Base-by-base conservation (phyloP, 2,329 filamentous ascomycete species). In the Penicillium oxalicum region DNA sequence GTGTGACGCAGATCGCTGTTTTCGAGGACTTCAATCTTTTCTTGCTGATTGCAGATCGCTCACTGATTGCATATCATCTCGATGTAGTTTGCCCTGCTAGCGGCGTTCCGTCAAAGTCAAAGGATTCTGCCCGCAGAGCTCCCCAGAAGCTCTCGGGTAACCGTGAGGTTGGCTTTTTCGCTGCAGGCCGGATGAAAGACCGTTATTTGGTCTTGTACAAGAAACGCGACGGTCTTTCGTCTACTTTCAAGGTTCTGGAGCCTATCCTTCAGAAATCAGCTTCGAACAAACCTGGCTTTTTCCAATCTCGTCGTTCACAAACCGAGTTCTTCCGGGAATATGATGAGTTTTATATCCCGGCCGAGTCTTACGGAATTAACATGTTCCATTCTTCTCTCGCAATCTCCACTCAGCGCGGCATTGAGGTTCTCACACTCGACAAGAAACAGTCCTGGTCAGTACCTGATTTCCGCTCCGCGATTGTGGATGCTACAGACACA, bases 241-340 rank as follows among this genome's bases (percentile, higher is more conserved):
- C 89, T 25, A 95, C 87, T 0, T 97, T 98, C 79, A 97, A 82
- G 64, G 90, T 98, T 9, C 81, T 98, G 7, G 93, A 98, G 67
- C 93, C 93, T 0, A 89, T 98, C 26, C 87, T 93, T 63, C 91
- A 96, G 58, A 96, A 95, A 65, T 87, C 90, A 0, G 84, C 87
- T 0, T 88, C 95, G 63, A 91, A 87, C 74, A 88, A 85, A 61
- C 80, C 83, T 4, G 83, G 88, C 7, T 75, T 85, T 55, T 83
- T 81, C 64, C 61, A 63, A 5, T 75, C 83, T 13, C 79, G 80
- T 8, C 77, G 79, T 28, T 89, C 89, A 18, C 83, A 81, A 51
- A 96, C 91, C 0, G 93, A 98, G 61, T 91, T 91, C 61, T 98
- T 97, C 82, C 86, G 93, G 54, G 93, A 98, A 65, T 98, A 91